Conservation (phyloP, 169 alveolate genomes). For the Perkinsus olseni region DNA sequence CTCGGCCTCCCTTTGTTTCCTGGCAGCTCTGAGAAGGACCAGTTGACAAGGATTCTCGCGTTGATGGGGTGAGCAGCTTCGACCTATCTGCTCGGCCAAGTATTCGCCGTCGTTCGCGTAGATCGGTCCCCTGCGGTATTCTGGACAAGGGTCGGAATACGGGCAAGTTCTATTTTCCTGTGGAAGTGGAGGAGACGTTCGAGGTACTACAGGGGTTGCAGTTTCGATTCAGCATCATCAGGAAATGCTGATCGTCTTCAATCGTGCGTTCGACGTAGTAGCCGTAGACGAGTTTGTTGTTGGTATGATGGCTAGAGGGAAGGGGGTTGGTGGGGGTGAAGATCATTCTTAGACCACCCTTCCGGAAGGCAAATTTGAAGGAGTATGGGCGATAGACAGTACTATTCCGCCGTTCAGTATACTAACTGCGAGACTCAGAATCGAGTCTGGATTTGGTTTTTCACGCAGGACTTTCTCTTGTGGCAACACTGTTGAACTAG, state of each 20-base stretch:
- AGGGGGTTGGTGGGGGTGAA: too few relatives aligned
- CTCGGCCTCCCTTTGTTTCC: not conserved
- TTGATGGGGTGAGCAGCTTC: not conserved
- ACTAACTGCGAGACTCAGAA: too few relatives aligned
- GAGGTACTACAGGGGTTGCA: not conserved
- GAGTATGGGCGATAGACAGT: not conserved
- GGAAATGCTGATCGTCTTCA: too few relatives aligned
- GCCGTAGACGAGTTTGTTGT: too few relatives aligned
- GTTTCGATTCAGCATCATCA: too few relatives aligned
- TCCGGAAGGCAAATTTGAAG: not conserved
- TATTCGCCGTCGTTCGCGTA: not conserved
- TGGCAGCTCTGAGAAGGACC: not conserved
- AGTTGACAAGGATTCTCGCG: not conserved
- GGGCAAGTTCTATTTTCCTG: not conserved
- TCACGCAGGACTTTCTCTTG: not conserved
- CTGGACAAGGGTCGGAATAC: not conserved
- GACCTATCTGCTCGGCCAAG: not conserved
- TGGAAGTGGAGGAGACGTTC: not conserved
- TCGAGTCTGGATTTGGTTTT: too few relatives aligned
- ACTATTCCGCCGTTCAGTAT: not conserved
- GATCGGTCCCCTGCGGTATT: not conserved
- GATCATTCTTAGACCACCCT: too few relatives aligned
- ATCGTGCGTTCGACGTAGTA: too few relatives aligned
- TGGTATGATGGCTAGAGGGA: too few relatives aligned
- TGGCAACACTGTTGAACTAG: too few relatives aligned